Conservation (phyloP, 1,139 yeast genomes). For the Blastobotrys indianensis region DNA sequence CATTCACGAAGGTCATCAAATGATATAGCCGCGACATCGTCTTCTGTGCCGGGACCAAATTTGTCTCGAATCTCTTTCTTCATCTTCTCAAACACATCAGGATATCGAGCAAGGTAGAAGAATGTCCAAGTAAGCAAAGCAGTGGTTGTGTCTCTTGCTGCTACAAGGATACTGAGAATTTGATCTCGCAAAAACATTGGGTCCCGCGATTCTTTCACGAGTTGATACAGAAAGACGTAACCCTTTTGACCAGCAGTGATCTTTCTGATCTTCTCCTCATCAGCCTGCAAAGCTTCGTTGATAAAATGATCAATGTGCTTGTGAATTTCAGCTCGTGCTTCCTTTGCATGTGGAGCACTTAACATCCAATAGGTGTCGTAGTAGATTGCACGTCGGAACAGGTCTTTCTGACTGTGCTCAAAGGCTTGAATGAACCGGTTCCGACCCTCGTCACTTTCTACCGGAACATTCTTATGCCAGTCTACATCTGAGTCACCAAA, state of each 20-base stretch:
- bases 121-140: constrained; percentile 44
- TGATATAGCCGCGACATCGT: constrained; percentile 23
- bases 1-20: constrained; percentile 46
- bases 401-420: constrained; percentile 6
- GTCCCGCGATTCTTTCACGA: constrained; percentile 44
- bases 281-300: constrained; percentile 10
- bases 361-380: constrained; percentile 9
- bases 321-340: constrained; percentile 2
- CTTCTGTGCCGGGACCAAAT: constrained; percentile 12
- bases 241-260: constrained; percentile 7
- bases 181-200: constrained; percentile 45
- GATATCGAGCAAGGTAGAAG: constrained; percentile 43
- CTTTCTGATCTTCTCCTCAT: constrained; percentile 9
- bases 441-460: constrained; percentile 9
- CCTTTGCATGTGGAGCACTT: constrained; percentile 3
- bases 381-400: constrained; percentile 6
- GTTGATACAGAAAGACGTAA: constrained; percentile 45
- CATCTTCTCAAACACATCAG: constrained; percentile 35
- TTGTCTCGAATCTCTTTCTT: constrained; percentile 33
- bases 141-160: constrained; percentile 53
- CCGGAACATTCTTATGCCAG: constrained; percentile 7
- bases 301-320: constrained; percentile 9
- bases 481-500: constrained; percentile 2
- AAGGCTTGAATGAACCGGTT: constrained; percentile 12
- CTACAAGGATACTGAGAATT: constrained; percentile 44